These are phyloP conservation scores for Psilocybe subaeruginosa DNA, from an alignment of 768 basidiomycete genomes.

Conservation along the genomic window DNA sequence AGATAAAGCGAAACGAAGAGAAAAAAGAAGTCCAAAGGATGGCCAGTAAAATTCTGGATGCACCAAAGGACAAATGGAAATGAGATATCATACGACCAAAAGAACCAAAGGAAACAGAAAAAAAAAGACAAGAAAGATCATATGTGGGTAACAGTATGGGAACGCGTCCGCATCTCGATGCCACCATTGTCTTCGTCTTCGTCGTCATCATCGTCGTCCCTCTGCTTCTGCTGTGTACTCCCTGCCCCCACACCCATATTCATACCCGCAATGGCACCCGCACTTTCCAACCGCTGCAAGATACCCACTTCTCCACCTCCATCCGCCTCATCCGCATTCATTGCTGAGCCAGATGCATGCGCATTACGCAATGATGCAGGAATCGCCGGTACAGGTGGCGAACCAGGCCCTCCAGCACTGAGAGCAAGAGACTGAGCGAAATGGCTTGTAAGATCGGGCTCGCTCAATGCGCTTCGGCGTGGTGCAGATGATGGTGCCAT, in stretches of 20 bases:
- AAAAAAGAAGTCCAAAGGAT: neutral
- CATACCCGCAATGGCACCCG: neutral
- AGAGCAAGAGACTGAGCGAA: neutral
- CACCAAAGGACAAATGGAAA: neutral
- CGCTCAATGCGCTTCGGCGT: neutral
- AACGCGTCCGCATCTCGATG: slow-evolving; percentile 5
- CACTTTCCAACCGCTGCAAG: slow-evolving; percentile 7
- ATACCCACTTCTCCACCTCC: neutral
- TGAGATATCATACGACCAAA: neutral
- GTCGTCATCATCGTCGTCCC: neutral
- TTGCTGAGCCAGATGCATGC: neutral
- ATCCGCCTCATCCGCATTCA: neutral
- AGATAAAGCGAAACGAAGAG: neutral
- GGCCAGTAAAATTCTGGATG: neutral
- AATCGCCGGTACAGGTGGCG: neutral
- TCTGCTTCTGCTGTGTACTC: neutral
- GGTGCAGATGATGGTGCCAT: neutral
- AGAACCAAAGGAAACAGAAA: neutral
- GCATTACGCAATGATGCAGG: neutral
- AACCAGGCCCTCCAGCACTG: too few species aligned
- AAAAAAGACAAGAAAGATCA: neutral
- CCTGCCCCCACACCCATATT: neutral
- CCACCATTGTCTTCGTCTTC: slow-evolving; percentile 2
- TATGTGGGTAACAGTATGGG: slow-evolving; percentile 3
- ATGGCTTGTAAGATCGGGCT: neutral